Evolutionary conservation across 2,329 filamentous ascomycete species (phyloP).

Genomic region (Pseudonectria foliicola): DNA sequence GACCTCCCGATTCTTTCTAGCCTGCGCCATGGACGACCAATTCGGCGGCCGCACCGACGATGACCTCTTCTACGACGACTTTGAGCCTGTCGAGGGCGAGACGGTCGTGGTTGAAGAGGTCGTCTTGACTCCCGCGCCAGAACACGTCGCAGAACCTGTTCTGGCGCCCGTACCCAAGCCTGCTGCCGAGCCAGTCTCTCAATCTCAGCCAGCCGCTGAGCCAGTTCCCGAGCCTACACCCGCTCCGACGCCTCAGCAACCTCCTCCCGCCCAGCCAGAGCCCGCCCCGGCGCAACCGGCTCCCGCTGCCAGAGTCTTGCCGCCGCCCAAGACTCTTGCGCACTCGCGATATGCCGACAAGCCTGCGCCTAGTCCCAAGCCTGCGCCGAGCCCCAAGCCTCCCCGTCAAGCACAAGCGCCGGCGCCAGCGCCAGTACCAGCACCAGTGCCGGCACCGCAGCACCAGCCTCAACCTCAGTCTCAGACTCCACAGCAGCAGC

Average conservation of each 20-base stretch:
- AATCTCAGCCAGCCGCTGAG: slow-evolving; percentile 3
- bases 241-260: slow-evolving; percentile 6
- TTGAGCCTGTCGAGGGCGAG: slow-evolving; percentile 44
- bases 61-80: slow-evolving; percentile 56
- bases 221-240: slow-evolving; percentile 5
- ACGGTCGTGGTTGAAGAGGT: slow-evolving; percentile 20
- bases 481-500: too few species aligned
- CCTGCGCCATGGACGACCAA: slow-evolving; percentile 48
- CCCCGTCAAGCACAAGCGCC: slow-evolving; percentile 5
- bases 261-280: slow-evolving; percentile 7
- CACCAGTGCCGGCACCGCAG: too few species aligned
- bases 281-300: slow-evolving; percentile 6
- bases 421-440: slow-evolving; percentile 6
- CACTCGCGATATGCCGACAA: slow-evolving; percentile 28
- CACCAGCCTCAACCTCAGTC: too few species aligned
- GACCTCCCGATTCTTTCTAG: not conserved
- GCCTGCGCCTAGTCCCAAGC: slow-evolving; percentile 9
- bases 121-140: slow-evolving; percentile 9
- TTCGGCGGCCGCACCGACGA: slow-evolving; percentile 56
- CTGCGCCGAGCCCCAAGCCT: not conserved
- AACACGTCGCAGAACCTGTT: slow-evolving; percentile 8
- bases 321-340: slow-evolving; percentile 20
- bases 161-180: not conserved
- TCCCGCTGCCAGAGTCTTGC: slow-evolving; percentile 4
- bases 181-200: slow-evolving; percentile 4